A percentile compares a stretch with the other conserved stretches of the same genome.
Evolutionary conservation across 2,329 filamentous ascomycete species (phyloP).

Genomic region (Cercospora zeina): DNA sequence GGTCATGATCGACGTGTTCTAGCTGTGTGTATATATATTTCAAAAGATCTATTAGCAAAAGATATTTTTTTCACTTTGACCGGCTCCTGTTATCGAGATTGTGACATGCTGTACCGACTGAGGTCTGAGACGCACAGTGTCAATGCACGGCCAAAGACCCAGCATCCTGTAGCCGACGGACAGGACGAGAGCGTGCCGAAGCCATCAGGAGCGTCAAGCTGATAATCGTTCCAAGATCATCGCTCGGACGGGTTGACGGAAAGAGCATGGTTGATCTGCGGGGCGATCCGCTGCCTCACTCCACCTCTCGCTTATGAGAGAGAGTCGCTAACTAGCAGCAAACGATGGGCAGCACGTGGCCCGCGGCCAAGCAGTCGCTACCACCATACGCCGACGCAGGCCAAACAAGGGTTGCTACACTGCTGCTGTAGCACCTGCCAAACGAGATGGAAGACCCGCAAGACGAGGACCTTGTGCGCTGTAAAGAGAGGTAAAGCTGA

Average conservation of each 20-base stretch:
- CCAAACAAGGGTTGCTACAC: not conserved
- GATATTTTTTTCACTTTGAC: not conserved
- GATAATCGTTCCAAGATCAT: not conserved
- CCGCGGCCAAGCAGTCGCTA: constrained; percentile 1
- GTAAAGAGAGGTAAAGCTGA: not conserved
- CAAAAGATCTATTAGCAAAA: not conserved
- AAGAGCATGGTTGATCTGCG: constrained; percentile 3
- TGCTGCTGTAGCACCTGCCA: not conserved
- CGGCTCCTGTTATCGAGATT: not conserved
- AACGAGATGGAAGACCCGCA: not conserved
- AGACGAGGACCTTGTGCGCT: not conserved
- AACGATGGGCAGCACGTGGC: not conserved
- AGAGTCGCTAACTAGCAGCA: not conserved
- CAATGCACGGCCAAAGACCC: not conserved
- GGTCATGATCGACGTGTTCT: not conserved
- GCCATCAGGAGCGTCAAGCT: not conserved
- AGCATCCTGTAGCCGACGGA: not conserved
- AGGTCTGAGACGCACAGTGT: not conserved
- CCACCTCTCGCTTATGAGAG: not conserved
- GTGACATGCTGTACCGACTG: not conserved
- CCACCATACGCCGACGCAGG: not conserved
- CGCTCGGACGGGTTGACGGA: not conserved
- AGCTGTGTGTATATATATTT: not conserved
- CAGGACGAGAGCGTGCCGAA: not conserved
- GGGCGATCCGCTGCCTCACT: not conserved